These are phyloP conservation scores for Teratosphaeria pseudoeucalypti DNA, from an alignment of 2,329 filamentous ascomycete species.

Conservation along the genomic window DNA sequence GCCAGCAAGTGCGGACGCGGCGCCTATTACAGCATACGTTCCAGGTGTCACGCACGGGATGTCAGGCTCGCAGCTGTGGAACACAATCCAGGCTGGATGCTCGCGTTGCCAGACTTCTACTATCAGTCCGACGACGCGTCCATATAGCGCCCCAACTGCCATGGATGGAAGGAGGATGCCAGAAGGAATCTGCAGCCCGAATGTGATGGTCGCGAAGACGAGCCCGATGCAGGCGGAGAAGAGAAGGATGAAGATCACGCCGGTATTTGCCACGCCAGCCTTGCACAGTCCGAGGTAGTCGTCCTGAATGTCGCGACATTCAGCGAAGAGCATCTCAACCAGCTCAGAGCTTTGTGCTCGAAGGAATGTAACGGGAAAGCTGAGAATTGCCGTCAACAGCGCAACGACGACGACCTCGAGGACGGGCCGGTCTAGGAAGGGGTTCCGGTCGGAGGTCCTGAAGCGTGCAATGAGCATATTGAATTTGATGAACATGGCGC, in stretches of 20 bases:
- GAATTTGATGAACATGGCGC: constrained; percentile 84
- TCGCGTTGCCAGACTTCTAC: constrained; percentile 80
- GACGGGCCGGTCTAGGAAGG: constrained; percentile 60
- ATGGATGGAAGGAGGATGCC: constrained; percentile 94
- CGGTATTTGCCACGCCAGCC: constrained; percentile 69
- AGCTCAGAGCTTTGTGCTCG: constrained; percentile 84
- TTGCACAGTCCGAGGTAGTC: constrained; percentile 88
- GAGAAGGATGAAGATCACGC: constrained; percentile 71
- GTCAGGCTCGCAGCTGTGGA: constrained; percentile 71
- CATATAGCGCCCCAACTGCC: constrained; percentile 84
- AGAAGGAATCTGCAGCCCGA: constrained; percentile 86
- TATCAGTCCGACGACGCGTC: constrained; percentile 77
- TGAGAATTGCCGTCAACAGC: constrained; percentile 73
- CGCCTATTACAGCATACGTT: constrained; percentile 92
- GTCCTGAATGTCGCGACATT: constrained; percentile 71
- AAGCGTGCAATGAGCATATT: constrained; percentile 81
- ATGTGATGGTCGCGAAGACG: constrained; percentile 75
- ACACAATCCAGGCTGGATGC: constrained; percentile 66
- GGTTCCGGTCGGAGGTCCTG: constrained; percentile 55
- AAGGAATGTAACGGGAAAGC: constrained; percentile 96
- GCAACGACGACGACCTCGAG: constrained; percentile 72
- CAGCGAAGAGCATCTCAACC: constrained; percentile 82
- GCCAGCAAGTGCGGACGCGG: constrained; percentile 84
- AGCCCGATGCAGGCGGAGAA: constrained; percentile 77
- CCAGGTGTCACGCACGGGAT: constrained; percentile 82